Percentiles rank a stretch among this genome's conserved stretches.
Evolutionary conservation across 768 basidiomycete genomes (phyloP).

Genomic region (Amylocystis lapponica): DNA sequence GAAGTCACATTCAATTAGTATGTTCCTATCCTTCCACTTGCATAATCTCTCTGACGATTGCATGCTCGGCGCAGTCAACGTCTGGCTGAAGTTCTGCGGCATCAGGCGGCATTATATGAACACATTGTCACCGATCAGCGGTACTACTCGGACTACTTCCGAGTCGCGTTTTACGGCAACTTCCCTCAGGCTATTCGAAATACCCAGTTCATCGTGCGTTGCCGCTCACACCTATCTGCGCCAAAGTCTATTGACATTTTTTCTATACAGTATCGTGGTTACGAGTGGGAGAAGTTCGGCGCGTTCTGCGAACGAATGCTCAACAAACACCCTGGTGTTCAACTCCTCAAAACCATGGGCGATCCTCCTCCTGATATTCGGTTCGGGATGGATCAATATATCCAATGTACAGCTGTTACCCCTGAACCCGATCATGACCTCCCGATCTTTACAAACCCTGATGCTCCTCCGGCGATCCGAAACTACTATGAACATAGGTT

Average conservation of each 20-base stretch:
- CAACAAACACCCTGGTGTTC: conserved; percentile 83
- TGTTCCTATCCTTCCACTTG: conserved; percentile 17
- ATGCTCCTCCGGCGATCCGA: conserved; percentile 73
- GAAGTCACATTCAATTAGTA: conserved; percentile 91
- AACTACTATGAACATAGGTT: conserved; percentile 87
- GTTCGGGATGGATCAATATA: conserved; percentile 74
- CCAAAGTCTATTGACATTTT: conserved; percentile 3
- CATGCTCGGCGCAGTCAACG: conserved; percentile 46
- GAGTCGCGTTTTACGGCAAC: conserved; percentile 89
- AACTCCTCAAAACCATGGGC: conserved; percentile 63
- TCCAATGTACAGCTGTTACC: conserved; percentile 80
- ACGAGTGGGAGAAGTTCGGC: conserved; percentile 91
- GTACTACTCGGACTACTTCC: conserved; percentile 89
- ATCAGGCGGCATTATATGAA: conserved; percentile 84
- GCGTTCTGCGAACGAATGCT: conserved; percentile 89
- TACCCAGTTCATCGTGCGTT: conserved; percentile 83
- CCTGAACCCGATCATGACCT: conserved; percentile 79
- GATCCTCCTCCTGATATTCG: conserved; percentile 81
- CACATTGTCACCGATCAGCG: conserved; percentile 80
- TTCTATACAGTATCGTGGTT: conserved; percentile 84
- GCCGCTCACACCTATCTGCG: not conserved
- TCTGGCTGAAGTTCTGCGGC: conserved; percentile 77
- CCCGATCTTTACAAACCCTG: conserved; percentile 79
- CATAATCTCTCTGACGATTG: not conserved
- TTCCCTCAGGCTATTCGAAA: conserved; percentile 81